These are phyloP conservation scores for Citrus cavaleriei DNA, from an alignment of 345 rosid genomes.

Conservation along the genomic window DNA sequence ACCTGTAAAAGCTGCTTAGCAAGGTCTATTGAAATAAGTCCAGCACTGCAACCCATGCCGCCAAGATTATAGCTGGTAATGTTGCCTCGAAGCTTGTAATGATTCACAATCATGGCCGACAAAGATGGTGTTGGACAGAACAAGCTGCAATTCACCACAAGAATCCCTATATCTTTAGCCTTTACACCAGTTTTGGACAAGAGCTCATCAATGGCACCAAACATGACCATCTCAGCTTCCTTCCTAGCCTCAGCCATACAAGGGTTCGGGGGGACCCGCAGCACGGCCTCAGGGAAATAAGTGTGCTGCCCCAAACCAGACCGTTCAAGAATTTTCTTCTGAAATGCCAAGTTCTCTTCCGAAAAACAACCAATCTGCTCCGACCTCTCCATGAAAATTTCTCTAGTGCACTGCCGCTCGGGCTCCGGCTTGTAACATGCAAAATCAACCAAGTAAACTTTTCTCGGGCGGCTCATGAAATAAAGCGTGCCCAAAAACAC, in stretches of 20 bases:
- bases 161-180: conserved; percentile 58
- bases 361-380: conserved; percentile 36
- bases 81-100: conserved; percentile 70
- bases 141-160: conserved; percentile 65
- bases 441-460: conserved; percentile 62
- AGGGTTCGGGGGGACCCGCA: conserved; percentile 49
- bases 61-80: conserved; percentile 61
- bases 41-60: conserved; percentile 80
- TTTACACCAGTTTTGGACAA: conserved; percentile 56
- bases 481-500: conserved; percentile 57
- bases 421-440: conserved; percentile 57
- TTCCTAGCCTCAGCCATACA: conserved; percentile 62
- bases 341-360: conserved; percentile 64
- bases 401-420: conserved; percentile 40
- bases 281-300: conserved; percentile 67
- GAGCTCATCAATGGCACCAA: conserved; percentile 58
- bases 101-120: conserved; percentile 64
- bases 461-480: conserved; percentile 65
- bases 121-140: conserved; percentile 68
- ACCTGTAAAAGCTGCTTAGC: conserved; percentile 70
- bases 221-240: conserved; percentile 67
- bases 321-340: conserved; percentile 75
- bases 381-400: conserved; percentile 46
- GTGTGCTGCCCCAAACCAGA: conserved; percentile 81
- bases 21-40: conserved; percentile 63